Evolutionary conservation across 371 early-diverging fungal species (phyloP), one percentile per base, ranked within the genome.

Genomic region (Entomophthora muscae): DNA sequence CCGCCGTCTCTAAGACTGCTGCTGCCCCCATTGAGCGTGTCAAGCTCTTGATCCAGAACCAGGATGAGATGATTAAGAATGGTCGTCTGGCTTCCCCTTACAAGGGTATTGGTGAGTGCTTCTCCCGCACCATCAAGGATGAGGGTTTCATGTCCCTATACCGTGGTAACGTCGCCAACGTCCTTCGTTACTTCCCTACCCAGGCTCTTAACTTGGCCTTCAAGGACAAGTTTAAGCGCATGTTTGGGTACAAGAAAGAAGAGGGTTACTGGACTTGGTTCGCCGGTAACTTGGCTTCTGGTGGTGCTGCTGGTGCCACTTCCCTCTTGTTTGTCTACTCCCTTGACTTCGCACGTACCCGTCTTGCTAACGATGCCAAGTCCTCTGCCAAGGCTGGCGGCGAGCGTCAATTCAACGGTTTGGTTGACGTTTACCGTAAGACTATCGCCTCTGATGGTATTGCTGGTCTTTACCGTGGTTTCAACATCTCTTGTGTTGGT

Each of bases 1-100:
- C 89, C 68, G 91, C 87, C 70, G 88, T 90, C 74, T 90, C 91
- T 78, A 91, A 91, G 82, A 89, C 91, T 67, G 88, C 88, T 70
- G 89, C 88, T 67, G 83, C 86, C 67, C 86, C 86, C 65, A 86
- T 85, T 68, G 86, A 85, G 73, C 83, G 86, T 70, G 83, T 85
- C 74, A 85, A 85, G 76, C 80, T 85, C 64, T 73, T 85, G 57
- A 76, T 85, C 69, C 85, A 85, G 73, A 78, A 79, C 71, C 85
- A 86, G 75, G 86, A 80, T 70, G 82, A 85, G 74, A 80, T 85
- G 73, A 66, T 83, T 68, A 78, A 77, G 69, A 69, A 76, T 64
- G 78, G 82, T 71, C 81, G 82, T 71, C 73, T 77, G 63, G 61
- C 71, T 58, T 66, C 66, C 64, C 76, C 75, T 66, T 85, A 84